Base-by-base conservation (phyloP, 495 filamentous ascomycete genomes). In the Pseudevernia furfuracea region DNA sequence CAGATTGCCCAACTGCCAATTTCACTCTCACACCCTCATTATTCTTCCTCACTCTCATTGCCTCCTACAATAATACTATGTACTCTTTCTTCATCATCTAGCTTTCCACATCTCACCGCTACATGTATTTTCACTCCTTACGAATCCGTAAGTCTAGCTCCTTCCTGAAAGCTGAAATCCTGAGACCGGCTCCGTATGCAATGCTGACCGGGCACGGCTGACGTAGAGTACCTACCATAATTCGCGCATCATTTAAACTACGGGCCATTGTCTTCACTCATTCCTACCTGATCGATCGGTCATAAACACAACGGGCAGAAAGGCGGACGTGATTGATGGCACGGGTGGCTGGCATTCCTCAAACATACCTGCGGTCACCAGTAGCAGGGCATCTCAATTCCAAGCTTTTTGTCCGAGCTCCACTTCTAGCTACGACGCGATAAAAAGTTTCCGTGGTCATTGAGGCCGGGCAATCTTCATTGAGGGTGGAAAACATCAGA, bases 101-200 rank as follows among this genome's bases (percentile, higher is more conserved):
- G 23, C 64, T 52, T n/a, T 41, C 48, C n/a, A 48, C 55, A 43
- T 60, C 66, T 62, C 68, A 70, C 68, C 66, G 68, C 68, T 63
- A 55, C 30, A 37, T 61, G 55, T 30, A 55, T 52, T 30, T 14
- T 53, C 63, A 46, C 55, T 68, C 63, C 25, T 66, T 63, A 23
- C 43, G 34, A 46, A 39, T n/a, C 17, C 25, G 68, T 67, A 28
- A 44, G 62, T 68, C 39, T 44, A 34, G 25, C 30, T 60, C 53
- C 23, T 39, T 48, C 53, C 19, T 55, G 15, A 21, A 34, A 34
- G 28, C 28, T 55, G 52, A 55, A 55, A 30, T 12, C 30, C 21
- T 55, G 30, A 55, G 34, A 9, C 52, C 30, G 25, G 23, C 23
- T 41, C 32, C 28, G n/a, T 30, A 15, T 49, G 34, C 36, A 67